A percentile compares a stretch with the other conserved stretches of the same genome.
Conservation (phyloP, 116 monocot species). For the Zostera marina region DNA sequence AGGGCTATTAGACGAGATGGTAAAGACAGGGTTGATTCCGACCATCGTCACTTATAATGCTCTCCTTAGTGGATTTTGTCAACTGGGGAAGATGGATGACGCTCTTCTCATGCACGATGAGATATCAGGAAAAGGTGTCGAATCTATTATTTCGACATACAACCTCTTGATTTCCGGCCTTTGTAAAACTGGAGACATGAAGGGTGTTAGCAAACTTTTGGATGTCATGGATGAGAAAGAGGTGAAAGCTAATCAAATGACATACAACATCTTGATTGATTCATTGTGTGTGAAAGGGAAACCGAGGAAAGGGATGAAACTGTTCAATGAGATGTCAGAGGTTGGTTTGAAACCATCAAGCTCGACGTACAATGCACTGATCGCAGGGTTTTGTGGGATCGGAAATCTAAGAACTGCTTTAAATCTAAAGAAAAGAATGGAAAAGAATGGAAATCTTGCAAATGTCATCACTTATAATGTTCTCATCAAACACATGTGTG, state of each 20-base stretch:
- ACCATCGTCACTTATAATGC: slow-evolving; percentile 60
- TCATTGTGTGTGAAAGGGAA: slow-evolving; percentile 51
- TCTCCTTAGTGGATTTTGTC: slow-evolving; percentile 57
- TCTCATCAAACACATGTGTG: slow-evolving; percentile 53
- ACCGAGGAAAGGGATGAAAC: slow-evolving; percentile 38
- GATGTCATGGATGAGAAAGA: slow-evolving; percentile 71
- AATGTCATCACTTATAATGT: slow-evolving; percentile 86
- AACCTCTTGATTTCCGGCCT: slow-evolving; percentile 67
- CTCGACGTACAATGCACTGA: slow-evolving; percentile 55
- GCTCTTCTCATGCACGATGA: slow-evolving; percentile 28
- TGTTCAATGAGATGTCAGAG: slow-evolving; percentile 74
- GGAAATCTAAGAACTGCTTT: slow-evolving; percentile 57
- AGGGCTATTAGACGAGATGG: slow-evolving; percentile 25
- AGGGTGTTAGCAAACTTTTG: slow-evolving; percentile 33
- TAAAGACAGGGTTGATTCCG: slow-evolving; percentile 23
- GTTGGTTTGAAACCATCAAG: slow-evolving; percentile 45
- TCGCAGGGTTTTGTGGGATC: slow-evolving; percentile 65
- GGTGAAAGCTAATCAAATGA: slow-evolving; percentile 48
- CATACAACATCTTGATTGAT: slow-evolving; percentile 65
- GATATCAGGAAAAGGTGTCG: slow-evolving; percentile 35
- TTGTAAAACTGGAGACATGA: slow-evolving; percentile 38
- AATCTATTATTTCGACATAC: slow-evolving; percentile 43
- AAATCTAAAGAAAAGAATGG: slow-evolving; percentile 69
- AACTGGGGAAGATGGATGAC: slow-evolving; percentile 35
- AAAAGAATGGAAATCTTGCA: slow-evolving; percentile 36